phyloP scores from a whole-genome alignment of 768 basidiomycete species.

The Phylloporus sp. region DNA sequence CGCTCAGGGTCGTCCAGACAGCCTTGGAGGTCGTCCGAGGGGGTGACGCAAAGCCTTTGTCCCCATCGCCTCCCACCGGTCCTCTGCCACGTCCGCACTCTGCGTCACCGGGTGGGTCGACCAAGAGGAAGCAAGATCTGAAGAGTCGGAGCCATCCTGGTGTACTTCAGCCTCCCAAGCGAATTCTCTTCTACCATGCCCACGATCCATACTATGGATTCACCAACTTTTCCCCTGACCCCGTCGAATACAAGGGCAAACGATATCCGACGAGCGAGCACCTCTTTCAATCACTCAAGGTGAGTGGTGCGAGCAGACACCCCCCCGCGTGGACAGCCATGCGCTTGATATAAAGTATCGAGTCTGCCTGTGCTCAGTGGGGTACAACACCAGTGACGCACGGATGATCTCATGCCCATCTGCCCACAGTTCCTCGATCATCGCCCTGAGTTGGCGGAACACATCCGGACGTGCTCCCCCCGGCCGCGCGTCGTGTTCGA shows the following conservation, averaged over 20 bases:
- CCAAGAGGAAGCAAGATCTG: slow-evolving; percentile 10
- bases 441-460: slow-evolving; percentile 33
- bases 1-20: slow-evolving; percentile 28
- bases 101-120: slow-evolving; percentile 14
- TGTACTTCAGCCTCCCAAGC: slow-evolving; percentile 14
- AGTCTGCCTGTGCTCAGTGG: slow-evolving; percentile 4
- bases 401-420: slow-evolving; percentile 12
- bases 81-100: slow-evolving; percentile 19
- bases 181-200: slow-evolving; percentile 32
- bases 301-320: slow-evolving; percentile 10
- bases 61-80: slow-evolving; percentile 3
- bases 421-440: slow-evolving; percentile 32
- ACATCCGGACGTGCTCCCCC: slow-evolving; percentile 33
- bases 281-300: slow-evolving; percentile 45
- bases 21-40: slow-evolving; percentile 21
- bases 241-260: slow-evolving; percentile 37
- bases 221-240: slow-evolving; percentile 43
- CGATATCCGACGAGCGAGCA: slow-evolving; percentile 46
- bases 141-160: neutral
- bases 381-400: slow-evolving; percentile 10
- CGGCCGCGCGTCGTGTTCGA: slow-evolving; percentile 33
- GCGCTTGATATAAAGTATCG: neutral
- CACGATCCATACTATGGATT: slow-evolving; percentile 37
- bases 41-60: slow-evolving; percentile 2
- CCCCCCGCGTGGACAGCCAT: neutral